Base-by-base conservation (phyloP, 2,329 filamentous ascomycete genomes). In the Cryoendolithus antarcticus region DNA sequence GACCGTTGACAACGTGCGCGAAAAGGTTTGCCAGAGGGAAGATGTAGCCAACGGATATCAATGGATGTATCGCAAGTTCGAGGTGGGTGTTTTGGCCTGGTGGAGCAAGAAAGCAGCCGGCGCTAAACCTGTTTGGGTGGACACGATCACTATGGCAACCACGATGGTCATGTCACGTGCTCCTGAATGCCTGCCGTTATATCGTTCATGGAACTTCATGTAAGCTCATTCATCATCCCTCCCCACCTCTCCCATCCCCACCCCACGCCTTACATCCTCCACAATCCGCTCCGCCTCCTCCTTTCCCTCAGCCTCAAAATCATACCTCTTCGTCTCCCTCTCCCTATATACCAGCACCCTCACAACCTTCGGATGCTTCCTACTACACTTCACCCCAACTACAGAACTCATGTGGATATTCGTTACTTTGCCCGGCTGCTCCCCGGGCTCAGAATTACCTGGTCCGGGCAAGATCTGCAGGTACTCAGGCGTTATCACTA, bases 401-500 rank as follows among this genome's bases (percentile, higher is more conserved):
- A 91, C 81, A 41, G 82, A 82, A 52, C 76, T 81, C 56, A 89
- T 88, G 52, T 88, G 83, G 35, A 89, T 81, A 31, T 82, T 86
- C 2, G 82, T 86, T 8, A 75, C 73, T 55, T 82, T 83, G 30
- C 78, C 77, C 7, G 72, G 72, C 31, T 37, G 47, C 24, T 34
- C 47, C 10, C 53, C 48, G 33, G 43, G 29, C 34, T 52, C 46
- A 27, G 24, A 27, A 31, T 55, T 56, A 2, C 52, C 52, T 19
- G 65, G 63, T 4, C 62, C 62, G 2, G 84, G 82, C 72, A 86
- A 80, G 51, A 93, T 86, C 60, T 89, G 83, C 45, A 93, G 76
- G 58, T 88, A 91, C 57, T 93, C 85, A 43, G 82, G 82, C 51
- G 89, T 84, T 48, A 93, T 84, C 34, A 82, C 77, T 32, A 91